Base-by-base conservation (phyloP, 2,329 filamentous ascomycete species). In the Proliferodiscus dingleyae region DNA sequence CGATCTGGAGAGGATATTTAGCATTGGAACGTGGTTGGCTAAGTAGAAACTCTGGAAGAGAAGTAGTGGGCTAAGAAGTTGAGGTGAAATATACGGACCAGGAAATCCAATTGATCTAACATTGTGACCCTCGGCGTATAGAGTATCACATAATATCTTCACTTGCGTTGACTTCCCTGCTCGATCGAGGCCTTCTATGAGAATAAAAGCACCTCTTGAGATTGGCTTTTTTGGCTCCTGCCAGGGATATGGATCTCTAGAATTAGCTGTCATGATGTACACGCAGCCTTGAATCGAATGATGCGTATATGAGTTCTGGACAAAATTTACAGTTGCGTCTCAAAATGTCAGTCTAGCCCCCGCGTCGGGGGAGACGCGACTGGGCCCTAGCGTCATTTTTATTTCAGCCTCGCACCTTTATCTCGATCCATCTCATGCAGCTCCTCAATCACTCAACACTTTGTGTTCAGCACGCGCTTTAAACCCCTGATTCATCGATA, bases 151-250 rank as follows among this genome's bases (percentile, higher is more conserved):
- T 32, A 88, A 69, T 43, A 68, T 69, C 41, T 73, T 67, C 57
- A 81, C 84, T 69, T 87, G 84, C 22, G 83, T 87, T 13, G 82
- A 84, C 68, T 88, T 88, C 22, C 84, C 84, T 3, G 84, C 79
- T 48, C 81, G 74, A 59, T 88, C 84, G 24, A 88, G 71, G 13
- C 84, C 84, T 67, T 88, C 84, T 41, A 87, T 74, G 2, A 86
- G 81, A 49, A 88, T 79, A 28, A 88, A 71, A 46, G 75, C 74
- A 26, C 83, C 83, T 44, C 78, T 72, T 34, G 60, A 40, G 4
- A 53, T 38, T 1, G 56, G 36, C 1, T 18, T 48, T 37, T 49
- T 33, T 3, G 51, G 50, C 61, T 67, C 65, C 41, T 47, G 46
- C 50, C 51, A 55, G 9, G 54, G 49, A 22, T 54, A 59, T 2